Evolutionary conservation across 2,329 filamentous ascomycete species (phyloP), one percentile per base, ranked within the genome.

Genomic region (Aspergillus ochraceoroseus): DNA sequence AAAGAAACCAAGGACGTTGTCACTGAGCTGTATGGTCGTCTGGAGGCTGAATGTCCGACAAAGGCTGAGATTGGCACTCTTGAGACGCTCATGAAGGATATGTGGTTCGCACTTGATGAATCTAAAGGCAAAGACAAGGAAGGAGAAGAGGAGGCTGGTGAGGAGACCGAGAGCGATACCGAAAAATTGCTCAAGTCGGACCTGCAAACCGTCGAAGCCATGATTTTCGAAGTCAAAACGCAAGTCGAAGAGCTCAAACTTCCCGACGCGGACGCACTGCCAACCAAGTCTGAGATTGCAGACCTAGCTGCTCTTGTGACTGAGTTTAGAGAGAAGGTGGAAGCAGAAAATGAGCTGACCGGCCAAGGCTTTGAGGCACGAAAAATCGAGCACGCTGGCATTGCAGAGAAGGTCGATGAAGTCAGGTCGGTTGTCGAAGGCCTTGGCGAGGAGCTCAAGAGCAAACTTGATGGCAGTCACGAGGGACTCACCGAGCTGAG

Each of bases 221-320:
- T 90, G 28, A 85, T 88, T 20, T 77, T 85, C n/a, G 88, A 95
- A 48, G 82, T 94, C 63, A 95, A 94, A 66, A 72, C 76, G 3
- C 79, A 83, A 18, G 72, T 95, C 6, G 83, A 88, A 30, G 80
- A 84, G 39, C 76, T 92, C 55, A 73, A 80, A 22, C 73, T 83
- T 38, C 79, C 83, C 1, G 82, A 92, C 54, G 71, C 85, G 4
- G 82, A 82, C 1, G 72, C 75, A 1, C 66, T 94, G 3, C 79
- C 87, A 1, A 80, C 79, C 4, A 94, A 88, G 61, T 80, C 86
- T 1, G 87, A 94, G 51, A 61, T 94, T 12, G 74, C 77, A 48
- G 75, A 78, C 32, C 68, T 92, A n/a, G 76, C 81, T 36, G 74
- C 78, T n/a, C 73, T 83, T 43, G 70, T 92, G 49, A 82, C 78